Evolutionary conservation across 345 rosid genomes (phyloP).

Genomic region (Citrus medica): DNA sequence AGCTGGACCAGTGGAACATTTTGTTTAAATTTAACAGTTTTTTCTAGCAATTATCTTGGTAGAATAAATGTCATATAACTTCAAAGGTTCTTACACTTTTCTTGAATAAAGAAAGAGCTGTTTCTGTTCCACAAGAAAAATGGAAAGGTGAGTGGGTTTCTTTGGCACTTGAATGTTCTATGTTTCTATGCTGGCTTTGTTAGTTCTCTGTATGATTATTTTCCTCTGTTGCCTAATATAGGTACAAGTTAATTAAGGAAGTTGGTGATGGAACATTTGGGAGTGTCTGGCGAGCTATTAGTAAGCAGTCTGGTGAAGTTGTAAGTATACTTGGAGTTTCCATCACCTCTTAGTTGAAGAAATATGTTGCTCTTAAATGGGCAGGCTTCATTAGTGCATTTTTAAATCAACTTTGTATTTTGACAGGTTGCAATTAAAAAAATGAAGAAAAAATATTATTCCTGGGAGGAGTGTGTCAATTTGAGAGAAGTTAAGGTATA

Average conservation of each 20-base stretch:
- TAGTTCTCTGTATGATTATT: background rate
- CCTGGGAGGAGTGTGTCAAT: slow-evolving; percentile 93
- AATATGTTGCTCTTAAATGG: background rate
- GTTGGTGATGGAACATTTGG: slow-evolving; percentile 99
- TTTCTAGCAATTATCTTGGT: slow-evolving; percentile 22
- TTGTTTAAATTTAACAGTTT: slow-evolving; percentile 23
- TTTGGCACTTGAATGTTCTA: background rate
- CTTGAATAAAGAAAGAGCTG: slow-evolving; percentile 49
- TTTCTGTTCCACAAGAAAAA: slow-evolving; percentile 33
- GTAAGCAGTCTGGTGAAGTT: slow-evolving; percentile 82
- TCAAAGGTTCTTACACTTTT: slow-evolving; percentile 27
- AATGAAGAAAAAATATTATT: slow-evolving; percentile 93
- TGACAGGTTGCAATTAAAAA: slow-evolving; percentile 89
- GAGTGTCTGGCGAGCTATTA: slow-evolving; percentile 81
- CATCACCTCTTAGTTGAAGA: background rate
- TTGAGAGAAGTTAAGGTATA: slow-evolving; percentile 95
- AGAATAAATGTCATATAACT: slow-evolving; percentile 38
- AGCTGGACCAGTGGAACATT: slow-evolving; percentile 29
- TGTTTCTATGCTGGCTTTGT: background rate
- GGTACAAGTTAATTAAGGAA: slow-evolving; percentile 86
- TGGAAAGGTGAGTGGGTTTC: slow-evolving; percentile 72
- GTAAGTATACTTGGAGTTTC: slow-evolving; percentile 43
- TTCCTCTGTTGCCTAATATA: slow-evolving; percentile 9
- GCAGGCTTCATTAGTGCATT: background rate
- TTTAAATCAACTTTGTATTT: background rate